Conservation (phyloP, 352 stramenopile genomes). For the Pilasporangium apinafurcum region DNA sequence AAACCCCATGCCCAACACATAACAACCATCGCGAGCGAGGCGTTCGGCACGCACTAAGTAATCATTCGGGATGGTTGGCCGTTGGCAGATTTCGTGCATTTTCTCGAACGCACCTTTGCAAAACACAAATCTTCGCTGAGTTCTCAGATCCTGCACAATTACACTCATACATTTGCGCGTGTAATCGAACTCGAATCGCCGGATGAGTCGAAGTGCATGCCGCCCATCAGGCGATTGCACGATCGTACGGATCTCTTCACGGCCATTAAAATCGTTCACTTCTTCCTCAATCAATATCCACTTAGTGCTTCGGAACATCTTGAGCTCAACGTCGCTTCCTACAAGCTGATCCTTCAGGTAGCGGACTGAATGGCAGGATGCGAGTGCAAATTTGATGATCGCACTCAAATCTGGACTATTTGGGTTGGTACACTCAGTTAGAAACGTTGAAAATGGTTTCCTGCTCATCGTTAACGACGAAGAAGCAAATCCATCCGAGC, state of each 20-base stretch:
- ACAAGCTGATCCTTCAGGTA: slow-evolving; percentile 29
- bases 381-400: slow-evolving; percentile 21
- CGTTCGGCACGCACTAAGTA: slow-evolving; percentile 26
- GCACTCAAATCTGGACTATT: slow-evolving; percentile 1
- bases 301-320: slow-evolving; percentile 49
- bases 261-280: slow-evolving; percentile 15
- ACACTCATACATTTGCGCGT: slow-evolving; percentile 74
- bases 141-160: slow-evolving; percentile 30
- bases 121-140: slow-evolving; percentile 36
- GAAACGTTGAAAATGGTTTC: slow-evolving; percentile 1
- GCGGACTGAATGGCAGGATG: slow-evolving; percentile 56
- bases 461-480: too few species aligned
- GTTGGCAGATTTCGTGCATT: slow-evolving; percentile 39
- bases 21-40: slow-evolving; percentile 51
- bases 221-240: too few species aligned
- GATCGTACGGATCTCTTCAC: too few species aligned
- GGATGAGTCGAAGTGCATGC: slow-evolving; percentile 39
- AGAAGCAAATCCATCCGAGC: too few species aligned
- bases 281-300: slow-evolving; percentile 20
- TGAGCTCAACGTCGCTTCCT: slow-evolving; percentile 67
- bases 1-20: slow-evolving; percentile 59
- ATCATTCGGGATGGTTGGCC: slow-evolving; percentile 38
- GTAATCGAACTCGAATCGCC: slow-evolving; percentile 81
- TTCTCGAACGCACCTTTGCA: slow-evolving; percentile 68
- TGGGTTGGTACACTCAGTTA: slow-evolving; percentile 4